Base-by-base conservation (phyloP, 768 basidiomycete genomes). In the Suillus spraguei region DNA sequence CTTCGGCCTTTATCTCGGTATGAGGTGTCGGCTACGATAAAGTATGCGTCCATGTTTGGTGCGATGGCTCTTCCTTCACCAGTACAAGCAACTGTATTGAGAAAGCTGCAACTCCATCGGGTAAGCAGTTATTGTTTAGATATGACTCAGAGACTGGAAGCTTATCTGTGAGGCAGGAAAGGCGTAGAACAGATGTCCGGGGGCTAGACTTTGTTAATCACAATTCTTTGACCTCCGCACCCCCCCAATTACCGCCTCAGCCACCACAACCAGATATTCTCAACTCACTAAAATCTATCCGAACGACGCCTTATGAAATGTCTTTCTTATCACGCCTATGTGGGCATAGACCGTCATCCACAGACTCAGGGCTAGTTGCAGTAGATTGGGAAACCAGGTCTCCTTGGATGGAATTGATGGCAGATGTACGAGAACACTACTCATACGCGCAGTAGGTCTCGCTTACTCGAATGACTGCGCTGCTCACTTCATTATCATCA, bases 361-460 rank as follows among this genome's bases (percentile, higher is more conserved):
- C 65, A 56, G 61, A 66, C 16, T 68, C 68, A 13, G 74, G 78
- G 41, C 69, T 83, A 35, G 80, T 92, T 46, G 81, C 85, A 11
- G 78, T 87, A 32, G 91, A 93, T 72, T 93, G 90, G 91, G 87
- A 90, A 71, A 86, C 83, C 4, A 77, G 76, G 46, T 75, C 90
- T 4, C 86, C 89, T 0, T 94, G 92, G 92, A 87, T 88, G 82
- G 75, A 81, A 42, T 81, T 94, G 50, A 90, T 93, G 89, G 71
- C 74, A 38, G 91, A 94, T 66, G 81, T 94, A 47, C 80, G 83
- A 58, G 84, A 83, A 3, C 92, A 94, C 76, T 83, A 87, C 68
- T 68, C 71, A 2, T 74, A 90, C 28, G 76, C 83, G 39, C 86
- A 89, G 92, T 92, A 67, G 63, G 87, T 73, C 22, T 60, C 53